Percentiles rank a stretch among this genome's conserved stretches.
These are phyloP conservation scores for Periconia sp. DNA, from an alignment of 2,329 filamentous ascomycete genomes.

Conservation along the genomic window DNA sequence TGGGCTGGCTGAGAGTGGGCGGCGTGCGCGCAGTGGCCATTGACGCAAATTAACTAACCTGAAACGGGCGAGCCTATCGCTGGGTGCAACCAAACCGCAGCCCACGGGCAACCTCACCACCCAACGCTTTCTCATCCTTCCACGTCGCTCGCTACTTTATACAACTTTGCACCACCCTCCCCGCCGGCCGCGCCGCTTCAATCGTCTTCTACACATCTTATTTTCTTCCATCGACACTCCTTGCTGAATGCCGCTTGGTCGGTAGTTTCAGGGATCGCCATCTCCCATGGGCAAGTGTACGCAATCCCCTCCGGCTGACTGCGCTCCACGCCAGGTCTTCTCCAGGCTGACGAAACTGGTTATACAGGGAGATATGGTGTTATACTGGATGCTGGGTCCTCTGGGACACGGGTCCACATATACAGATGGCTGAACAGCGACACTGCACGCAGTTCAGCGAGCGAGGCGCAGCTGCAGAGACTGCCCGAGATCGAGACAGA, in stretches of 20 bases:
- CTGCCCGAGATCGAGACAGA: constrained; percentile 84
- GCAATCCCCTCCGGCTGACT: constrained; percentile 24
- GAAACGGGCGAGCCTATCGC: constrained; percentile 16
- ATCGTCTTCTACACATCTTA: constrained; percentile 1
- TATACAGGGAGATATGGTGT: constrained; percentile 77
- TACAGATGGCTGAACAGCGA: constrained; percentile 89
- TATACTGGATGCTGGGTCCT: constrained; percentile 96
- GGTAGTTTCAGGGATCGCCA: constrained; percentile 25
- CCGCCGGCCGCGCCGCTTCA: constrained; percentile 9
- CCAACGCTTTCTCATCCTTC: constrained; percentile 8
- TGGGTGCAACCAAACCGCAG: constrained; percentile 3
- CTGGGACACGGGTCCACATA: constrained; percentile 91
- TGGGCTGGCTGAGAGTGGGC: no score
- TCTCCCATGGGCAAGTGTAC: constrained; percentile 51
- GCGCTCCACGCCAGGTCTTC: constrained; percentile 8
- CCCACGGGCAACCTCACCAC: constrained; percentile 8
- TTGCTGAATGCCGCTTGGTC: constrained; percentile 34
- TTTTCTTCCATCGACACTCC: constrained; percentile 8
- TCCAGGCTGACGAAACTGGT: constrained; percentile 28
- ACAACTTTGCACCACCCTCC: constrained; percentile 5
- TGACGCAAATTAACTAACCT: constrained; percentile 12
- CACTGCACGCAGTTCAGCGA: constrained; percentile 67
- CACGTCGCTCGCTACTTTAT: constrained; percentile 34
- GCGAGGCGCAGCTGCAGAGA: constrained; percentile 65
- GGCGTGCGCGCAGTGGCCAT: no score